Conservation (phyloP, 371 early-diverging fungal genomes). For the Haplosporangium sp. region DNA sequence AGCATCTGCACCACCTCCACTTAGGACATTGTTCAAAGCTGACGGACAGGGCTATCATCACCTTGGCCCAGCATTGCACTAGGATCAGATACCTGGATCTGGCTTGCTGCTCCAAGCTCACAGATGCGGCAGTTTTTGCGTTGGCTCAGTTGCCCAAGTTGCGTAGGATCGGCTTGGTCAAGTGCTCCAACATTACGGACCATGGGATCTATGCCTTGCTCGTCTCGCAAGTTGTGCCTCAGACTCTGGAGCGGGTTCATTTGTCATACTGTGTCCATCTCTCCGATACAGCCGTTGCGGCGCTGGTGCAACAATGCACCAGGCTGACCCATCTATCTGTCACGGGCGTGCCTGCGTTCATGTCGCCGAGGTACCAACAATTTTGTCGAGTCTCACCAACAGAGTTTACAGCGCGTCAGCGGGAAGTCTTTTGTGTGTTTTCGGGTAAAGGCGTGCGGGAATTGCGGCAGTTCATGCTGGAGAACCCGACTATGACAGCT, state of each 20-base stretch:
- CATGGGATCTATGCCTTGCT: conserved; percentile 68
- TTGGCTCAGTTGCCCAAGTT: conserved; percentile 67
- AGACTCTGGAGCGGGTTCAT: conserved; percentile 72
- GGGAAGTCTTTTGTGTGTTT: conserved; percentile 73
- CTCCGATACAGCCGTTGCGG: conserved; percentile 63
- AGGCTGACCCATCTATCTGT: conserved; percentile 70
- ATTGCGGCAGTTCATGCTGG: conserved; percentile 57
- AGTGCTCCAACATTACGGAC: conserved; percentile 71
- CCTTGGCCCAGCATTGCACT: conserved; percentile 65
- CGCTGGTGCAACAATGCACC: conserved; percentile 64
- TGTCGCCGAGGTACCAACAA: conserved; percentile 62
- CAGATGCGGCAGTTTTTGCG: conserved; percentile 66
- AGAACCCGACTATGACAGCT: conserved; percentile 8
- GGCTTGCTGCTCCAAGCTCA: conserved; percentile 67
- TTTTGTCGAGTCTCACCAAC: conserved; percentile 71
- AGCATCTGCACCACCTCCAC: conserved; percentile 70
- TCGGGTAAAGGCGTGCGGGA: conserved; percentile 67
- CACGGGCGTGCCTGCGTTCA: conserved; percentile 70
- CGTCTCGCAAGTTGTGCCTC: conserved; percentile 60
- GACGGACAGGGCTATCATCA: conserved; percentile 64
- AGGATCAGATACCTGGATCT: conserved; percentile 74
- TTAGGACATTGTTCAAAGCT: conserved; percentile 69
- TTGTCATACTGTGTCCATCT: conserved; percentile 69
- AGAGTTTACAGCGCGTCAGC: conserved; percentile 64
- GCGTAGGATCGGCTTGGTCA: conserved; percentile 72